phyloP scores from a whole-genome alignment of 2,329 filamentous ascomycete genomes.

The Cadophora malorum region DNA sequence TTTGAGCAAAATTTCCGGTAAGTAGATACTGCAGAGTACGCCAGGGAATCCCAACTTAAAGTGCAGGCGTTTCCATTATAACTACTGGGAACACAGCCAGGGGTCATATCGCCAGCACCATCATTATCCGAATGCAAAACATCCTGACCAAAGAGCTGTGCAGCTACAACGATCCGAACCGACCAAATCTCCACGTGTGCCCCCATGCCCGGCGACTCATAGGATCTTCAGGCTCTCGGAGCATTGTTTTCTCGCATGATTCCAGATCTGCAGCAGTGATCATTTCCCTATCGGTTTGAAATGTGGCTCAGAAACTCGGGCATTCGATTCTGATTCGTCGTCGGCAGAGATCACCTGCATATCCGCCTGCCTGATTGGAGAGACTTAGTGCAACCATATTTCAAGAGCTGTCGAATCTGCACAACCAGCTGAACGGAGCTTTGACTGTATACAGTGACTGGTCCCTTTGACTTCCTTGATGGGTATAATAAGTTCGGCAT shows the following conservation, averaged over 20 bases:
- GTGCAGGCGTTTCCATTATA: not conserved
- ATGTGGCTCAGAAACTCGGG: conserved; percentile 1
- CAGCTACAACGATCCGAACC: not conserved
- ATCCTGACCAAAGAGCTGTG: conserved; percentile 7
- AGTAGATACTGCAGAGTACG: too few species aligned
- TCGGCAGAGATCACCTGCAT: conserved; percentile 10
- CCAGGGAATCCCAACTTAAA: not conserved
- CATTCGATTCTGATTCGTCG: conserved; percentile 10
- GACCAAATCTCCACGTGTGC: conserved; percentile 11
- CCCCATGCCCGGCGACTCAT: not conserved
- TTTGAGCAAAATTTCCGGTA: not conserved
- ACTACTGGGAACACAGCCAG: not conserved
- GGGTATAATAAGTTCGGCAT: not conserved
- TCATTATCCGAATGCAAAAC: not conserved
- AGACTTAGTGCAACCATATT: not conserved
- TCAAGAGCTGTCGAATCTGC: not conserved
- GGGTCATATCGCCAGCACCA: not conserved
- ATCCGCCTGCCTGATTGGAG: conserved; percentile 11
- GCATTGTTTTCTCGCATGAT: conserved; percentile 6
- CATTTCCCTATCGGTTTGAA: conserved; percentile 9
- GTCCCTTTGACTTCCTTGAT: not conserved
- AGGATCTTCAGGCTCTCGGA: conserved; percentile 3
- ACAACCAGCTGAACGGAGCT: not conserved
- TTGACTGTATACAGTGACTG: conserved; percentile 2
- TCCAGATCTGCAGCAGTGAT: conserved; percentile 4